Evolutionary conservation across 192 early-diverging fungal species (phyloP).

Genomic region (Podila epigama): DNA sequence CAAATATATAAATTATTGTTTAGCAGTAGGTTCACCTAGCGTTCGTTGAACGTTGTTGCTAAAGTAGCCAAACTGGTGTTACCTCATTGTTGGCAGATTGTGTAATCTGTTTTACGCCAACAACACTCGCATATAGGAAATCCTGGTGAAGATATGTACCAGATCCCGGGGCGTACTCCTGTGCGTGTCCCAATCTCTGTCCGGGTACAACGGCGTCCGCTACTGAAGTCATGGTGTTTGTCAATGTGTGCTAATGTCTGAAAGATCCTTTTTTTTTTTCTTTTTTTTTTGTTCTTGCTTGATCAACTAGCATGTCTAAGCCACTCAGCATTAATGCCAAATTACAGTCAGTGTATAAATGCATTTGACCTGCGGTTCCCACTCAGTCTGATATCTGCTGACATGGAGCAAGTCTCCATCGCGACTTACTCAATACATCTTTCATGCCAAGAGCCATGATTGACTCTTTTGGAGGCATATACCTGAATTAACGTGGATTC

Average conservation of each 20-base stretch:
- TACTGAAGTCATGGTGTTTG: constrained; percentile 20
- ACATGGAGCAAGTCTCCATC: too few relatives aligned
- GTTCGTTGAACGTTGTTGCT: too few relatives aligned
- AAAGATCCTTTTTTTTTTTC: neutral
- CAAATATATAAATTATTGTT: neutral
- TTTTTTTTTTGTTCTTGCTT: neutral
- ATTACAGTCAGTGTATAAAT: too few relatives aligned
- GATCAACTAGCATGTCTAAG: neutral
- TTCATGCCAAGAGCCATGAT: too few relatives aligned
- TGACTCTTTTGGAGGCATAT: too few relatives aligned
- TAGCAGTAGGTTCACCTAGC: too few relatives aligned
- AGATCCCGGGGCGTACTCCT: constrained; percentile 70
- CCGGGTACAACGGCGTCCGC: constrained; percentile 74
- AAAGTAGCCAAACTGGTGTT: neutral
- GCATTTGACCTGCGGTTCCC: too few relatives aligned
- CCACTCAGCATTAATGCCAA: too few relatives aligned
- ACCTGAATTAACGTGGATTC: too few relatives aligned
- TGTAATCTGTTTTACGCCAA: constrained; percentile 52
- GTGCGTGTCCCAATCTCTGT: constrained; percentile 73
- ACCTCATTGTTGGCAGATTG: constrained; percentile 24
- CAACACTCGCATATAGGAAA: constrained; percentile 71
- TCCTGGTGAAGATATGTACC: constrained; percentile 79
- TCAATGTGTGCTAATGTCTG: neutral
- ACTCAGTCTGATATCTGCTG: too few relatives aligned
- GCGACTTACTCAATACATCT: too few relatives aligned